phyloP scores from a whole-genome alignment of 805 yeast species.

The Teunomyces cretensis region DNA sequence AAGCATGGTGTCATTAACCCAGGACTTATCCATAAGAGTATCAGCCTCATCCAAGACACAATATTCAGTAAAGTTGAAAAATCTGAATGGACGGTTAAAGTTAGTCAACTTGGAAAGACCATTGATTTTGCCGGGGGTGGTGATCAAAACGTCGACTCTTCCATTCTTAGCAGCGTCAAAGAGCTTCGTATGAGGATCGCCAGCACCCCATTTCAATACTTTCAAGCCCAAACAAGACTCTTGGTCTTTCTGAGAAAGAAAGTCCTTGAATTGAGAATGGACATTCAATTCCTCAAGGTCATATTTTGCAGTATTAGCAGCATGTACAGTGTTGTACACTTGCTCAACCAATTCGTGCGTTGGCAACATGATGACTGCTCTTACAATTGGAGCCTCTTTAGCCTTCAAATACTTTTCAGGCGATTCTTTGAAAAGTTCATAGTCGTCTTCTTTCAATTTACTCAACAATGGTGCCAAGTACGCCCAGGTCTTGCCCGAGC shows the following conservation, averaged over 20 bases:
- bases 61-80: constrained; percentile 49
- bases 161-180: constrained; percentile 38
- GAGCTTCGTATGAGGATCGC: constrained; percentile 54
- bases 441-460: constrained; percentile 59
- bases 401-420: constrained; percentile 20
- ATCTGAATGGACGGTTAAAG: constrained; percentile 31
- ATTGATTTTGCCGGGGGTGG: constrained; percentile 80
- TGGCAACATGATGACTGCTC: constrained; percentile 80
- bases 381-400: constrained; percentile 39
- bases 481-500: constrained; percentile 95
- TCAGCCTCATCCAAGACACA: constrained; percentile 93
- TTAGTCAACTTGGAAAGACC: constrained; percentile 34
- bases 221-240: constrained; percentile 38
- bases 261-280: constrained; percentile 19
- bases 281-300: constrained; percentile 20
- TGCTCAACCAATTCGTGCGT: constrained; percentile 88
- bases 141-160: constrained; percentile 75
- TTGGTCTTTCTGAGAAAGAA: constrained; percentile 23
- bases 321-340: constrained; percentile 50
- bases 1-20: constrained; percentile 62
- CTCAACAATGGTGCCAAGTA: constrained; percentile 77
- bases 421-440: constrained; percentile 20
- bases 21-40: constrained; percentile 80
- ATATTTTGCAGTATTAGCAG: constrained; percentile 26
- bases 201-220: constrained; percentile 61